Percentiles rank a stretch among this genome's conserved stretches.
phyloP scores from a whole-genome alignment of 345 rosid genomes.

The Dipteronia sinensis region DNA sequence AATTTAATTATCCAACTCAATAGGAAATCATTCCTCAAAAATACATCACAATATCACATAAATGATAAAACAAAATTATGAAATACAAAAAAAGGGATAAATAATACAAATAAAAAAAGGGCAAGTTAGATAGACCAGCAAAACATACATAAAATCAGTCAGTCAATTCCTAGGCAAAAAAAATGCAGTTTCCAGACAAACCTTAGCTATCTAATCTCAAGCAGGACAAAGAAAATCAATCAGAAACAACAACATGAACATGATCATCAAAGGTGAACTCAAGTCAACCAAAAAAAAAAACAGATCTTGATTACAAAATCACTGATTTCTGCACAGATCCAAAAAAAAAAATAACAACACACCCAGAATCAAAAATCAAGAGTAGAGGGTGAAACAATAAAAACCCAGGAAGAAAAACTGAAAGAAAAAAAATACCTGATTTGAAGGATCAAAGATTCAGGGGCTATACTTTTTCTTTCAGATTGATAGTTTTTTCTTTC shows the following conservation, averaged over 20 bases:
- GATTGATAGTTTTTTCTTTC: not conserved
- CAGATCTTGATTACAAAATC: slow-evolving; percentile 50
- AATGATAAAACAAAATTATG: not conserved
- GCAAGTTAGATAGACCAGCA: slow-evolving; percentile 33
- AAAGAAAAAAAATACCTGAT: slow-evolving; percentile 34
- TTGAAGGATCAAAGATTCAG: slow-evolving; percentile 29
- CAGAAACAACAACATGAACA: slow-evolving; percentile 12
- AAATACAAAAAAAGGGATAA: not conserved
- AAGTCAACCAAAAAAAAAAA: slow-evolving; percentile 21
- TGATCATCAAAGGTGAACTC: slow-evolving; percentile 16
- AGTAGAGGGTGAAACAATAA: slow-evolving; percentile 15
- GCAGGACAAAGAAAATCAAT: slow-evolving; percentile 5
- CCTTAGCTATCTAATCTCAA: slow-evolving; percentile 20
- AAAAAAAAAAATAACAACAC: slow-evolving; percentile 13
- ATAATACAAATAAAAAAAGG: not conserved
- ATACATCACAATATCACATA: not conserved
- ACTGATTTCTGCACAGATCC: slow-evolving; percentile 40
- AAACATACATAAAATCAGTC: slow-evolving; percentile 21
- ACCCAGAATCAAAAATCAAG: slow-evolving; percentile 39
- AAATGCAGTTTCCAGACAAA: slow-evolving; percentile 24
- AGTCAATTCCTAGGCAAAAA: slow-evolving; percentile 13
- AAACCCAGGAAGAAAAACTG: slow-evolving; percentile 6
- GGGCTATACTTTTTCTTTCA: not conserved
- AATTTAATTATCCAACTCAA: slow-evolving; percentile 5
- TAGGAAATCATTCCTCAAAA: slow-evolving; percentile 4